Evolutionary conservation across 768 basidiomycete genomes (phyloP).

Genomic region (Lactarius hengduanensis): DNA sequence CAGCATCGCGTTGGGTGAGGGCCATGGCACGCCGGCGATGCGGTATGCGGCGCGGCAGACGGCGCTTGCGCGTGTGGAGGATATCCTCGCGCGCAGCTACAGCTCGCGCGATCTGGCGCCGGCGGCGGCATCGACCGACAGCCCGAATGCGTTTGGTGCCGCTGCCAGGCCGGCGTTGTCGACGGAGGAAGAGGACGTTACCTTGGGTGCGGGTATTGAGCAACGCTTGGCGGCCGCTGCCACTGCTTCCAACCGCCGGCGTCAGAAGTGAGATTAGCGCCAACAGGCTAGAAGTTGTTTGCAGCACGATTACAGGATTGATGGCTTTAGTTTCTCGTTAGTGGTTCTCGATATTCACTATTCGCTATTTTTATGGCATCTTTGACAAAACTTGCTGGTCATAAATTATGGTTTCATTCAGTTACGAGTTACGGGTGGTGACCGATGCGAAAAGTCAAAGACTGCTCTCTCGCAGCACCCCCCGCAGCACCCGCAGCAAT

Average conservation of each 20-base stretch:
- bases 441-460: too few relatives aligned
- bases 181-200: conserved; percentile 18
- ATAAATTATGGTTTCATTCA: too few relatives aligned
- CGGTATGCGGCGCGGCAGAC: conserved; percentile 32
- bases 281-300: too few relatives aligned
- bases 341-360: too few relatives aligned
- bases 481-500: too few relatives aligned
- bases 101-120: conserved; percentile 29
- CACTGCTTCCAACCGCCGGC: not conserved
- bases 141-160: conserved; percentile 32
- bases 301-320: too few relatives aligned
- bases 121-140: not conserved
- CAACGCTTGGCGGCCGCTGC: conserved; percentile 22
- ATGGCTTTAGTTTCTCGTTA: too few relatives aligned
- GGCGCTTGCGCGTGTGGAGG: conserved; percentile 34
- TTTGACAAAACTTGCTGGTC: too few relatives aligned
- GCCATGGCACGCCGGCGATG: conserved; percentile 31
- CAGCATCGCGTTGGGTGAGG: conserved; percentile 14
- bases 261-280: not conserved
- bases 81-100: conserved; percentile 34
- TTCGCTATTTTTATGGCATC: too few relatives aligned
- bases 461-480: too few relatives aligned
- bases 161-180: too few relatives aligned
- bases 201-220: conserved; percentile 26
- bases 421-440: too few relatives aligned